Evolutionary conservation across 2,329 filamentous ascomycete species (phyloP).

Genomic region (Pyricularia pennisetigena): DNA sequence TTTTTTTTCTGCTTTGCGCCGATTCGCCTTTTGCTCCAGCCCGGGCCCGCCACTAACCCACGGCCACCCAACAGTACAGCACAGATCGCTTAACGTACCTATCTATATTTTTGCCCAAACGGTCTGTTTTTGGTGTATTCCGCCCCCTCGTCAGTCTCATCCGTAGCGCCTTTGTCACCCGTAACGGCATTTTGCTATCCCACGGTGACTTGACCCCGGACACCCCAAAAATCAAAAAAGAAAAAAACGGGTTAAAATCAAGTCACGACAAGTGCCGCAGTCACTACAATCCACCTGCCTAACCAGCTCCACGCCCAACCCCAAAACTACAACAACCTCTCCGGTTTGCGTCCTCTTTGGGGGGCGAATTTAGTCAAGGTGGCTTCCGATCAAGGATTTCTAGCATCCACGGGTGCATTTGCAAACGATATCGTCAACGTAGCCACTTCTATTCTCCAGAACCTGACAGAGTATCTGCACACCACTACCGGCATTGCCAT

Average conservation of each 20-base stretch:
- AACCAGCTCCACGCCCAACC: not conserved
- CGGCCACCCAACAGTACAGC: not conserved
- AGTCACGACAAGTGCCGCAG: not conserved
- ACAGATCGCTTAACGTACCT: not conserved
- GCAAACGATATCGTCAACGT: conserved; percentile 41
- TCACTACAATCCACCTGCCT: not conserved
- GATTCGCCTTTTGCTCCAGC: not conserved
- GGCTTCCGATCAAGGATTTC: conserved; percentile 47
- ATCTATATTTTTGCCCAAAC: not conserved
- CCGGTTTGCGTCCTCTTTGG: conserved; percentile 22
- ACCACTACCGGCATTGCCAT: conserved; percentile 34
- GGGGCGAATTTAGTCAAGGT: conserved; percentile 39
- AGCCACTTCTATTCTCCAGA: conserved; percentile 27
- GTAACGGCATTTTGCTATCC: not conserved
- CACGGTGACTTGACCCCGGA: not conserved
- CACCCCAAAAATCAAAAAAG: not conserved
- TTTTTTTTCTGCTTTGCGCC: not conserved
- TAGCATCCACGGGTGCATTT: conserved; percentile 53
- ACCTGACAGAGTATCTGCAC: conserved; percentile 38
- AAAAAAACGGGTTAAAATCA: not conserved
- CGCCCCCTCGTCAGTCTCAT: not conserved
- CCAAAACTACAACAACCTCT: not conserved
- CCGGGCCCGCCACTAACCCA: not conserved
- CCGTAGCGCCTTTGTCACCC: not conserved
- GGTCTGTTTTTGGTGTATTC: not conserved